phyloP scores from a whole-genome alignment of 2,329 filamentous ascomycete genomes.

The Clonostachys chloroleuca region DNA sequence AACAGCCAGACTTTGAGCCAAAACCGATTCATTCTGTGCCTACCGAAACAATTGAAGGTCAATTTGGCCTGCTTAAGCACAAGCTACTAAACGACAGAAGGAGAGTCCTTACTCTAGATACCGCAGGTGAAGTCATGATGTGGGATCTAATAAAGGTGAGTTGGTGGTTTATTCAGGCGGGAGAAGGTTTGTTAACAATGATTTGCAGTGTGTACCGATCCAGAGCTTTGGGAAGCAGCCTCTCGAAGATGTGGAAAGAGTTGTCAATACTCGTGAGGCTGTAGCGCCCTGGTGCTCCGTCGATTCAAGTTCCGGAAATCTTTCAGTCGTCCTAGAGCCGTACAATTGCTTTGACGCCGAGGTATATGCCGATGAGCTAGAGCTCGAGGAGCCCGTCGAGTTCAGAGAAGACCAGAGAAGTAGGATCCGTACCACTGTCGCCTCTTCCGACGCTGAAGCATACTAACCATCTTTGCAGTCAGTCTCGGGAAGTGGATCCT shows the following conservation, averaged over 20 bases:
- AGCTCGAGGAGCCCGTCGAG: constrained; percentile 67
- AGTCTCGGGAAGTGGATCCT: constrained; percentile 97
- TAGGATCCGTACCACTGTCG: constrained; percentile 3
- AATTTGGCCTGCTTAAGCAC: constrained; percentile 93
- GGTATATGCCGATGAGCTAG: constrained; percentile 89
- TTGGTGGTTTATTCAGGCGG: not conserved
- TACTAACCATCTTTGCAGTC: constrained; percentile 47
- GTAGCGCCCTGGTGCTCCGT: constrained; percentile 96
- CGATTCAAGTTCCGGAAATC: constrained; percentile 85
- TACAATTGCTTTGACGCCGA: constrained; percentile 98
- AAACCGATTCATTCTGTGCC: constrained; percentile 65
- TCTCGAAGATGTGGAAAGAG: constrained; percentile 83
- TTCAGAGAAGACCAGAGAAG: constrained; percentile 88
- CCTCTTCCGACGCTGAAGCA: not conserved
- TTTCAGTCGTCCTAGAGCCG: constrained; percentile 87
- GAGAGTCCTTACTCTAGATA: constrained; percentile 86
- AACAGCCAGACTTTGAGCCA: constrained; percentile 23
- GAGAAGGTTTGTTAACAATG: not conserved
- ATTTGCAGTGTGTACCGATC: constrained; percentile 70
- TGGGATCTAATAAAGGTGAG: constrained; percentile 88
- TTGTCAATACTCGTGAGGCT: constrained; percentile 83
- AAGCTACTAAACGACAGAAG: constrained; percentile 86
- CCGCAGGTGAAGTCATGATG: constrained; percentile 87
- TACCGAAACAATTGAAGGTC: constrained; percentile 84
- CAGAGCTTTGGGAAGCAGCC: constrained; percentile 92